Conservation (phyloP, 352 stramenopile genomes). For the Phytophthora litchii region DNA sequence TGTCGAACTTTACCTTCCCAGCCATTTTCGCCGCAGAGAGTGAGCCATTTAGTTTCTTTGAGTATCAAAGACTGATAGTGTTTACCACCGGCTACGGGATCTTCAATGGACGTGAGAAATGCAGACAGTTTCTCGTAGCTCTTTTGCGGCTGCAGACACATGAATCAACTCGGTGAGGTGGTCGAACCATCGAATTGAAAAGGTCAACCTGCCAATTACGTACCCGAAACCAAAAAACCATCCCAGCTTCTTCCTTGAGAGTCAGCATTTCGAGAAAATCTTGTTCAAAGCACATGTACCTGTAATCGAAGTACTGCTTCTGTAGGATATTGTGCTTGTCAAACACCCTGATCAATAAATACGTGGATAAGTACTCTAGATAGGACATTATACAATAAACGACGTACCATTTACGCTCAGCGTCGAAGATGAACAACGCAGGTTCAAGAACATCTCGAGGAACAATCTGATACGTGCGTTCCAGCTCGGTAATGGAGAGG, state of each 20-base stretch:
- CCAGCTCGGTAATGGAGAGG: constrained; percentile 69
- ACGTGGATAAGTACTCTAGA: neutral
- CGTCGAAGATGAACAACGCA: constrained; percentile 71
- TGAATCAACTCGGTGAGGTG: too few relatives aligned
- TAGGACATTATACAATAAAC: neutral
- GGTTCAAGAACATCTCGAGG: constrained; percentile 70
- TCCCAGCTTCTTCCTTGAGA: constrained; percentile 70
- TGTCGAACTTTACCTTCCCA: constrained; percentile 69
- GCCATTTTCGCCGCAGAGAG: constrained; percentile 64
- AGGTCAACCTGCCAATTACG: too few relatives aligned
- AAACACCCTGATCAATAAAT: constrained; percentile 52
- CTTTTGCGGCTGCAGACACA: constrained; percentile 49
- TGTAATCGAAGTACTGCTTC: constrained; percentile 72
- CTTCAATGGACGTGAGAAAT: constrained; percentile 56
- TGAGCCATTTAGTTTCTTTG: constrained; percentile 70
- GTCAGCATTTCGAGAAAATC: constrained; percentile 80
- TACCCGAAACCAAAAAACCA: constrained; percentile 82
- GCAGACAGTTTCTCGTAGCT: constrained; percentile 70
- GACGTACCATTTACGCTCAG: constrained; percentile 64
- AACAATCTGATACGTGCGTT: constrained; percentile 64
- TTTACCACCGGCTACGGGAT: constrained; percentile 49
- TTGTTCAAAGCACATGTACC: constrained; percentile 77
- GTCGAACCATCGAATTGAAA: too few relatives aligned
- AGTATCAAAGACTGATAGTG: constrained; percentile 59
- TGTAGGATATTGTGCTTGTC: constrained; percentile 72